Conservation (phyloP, 2,329 filamentous ascomycete genomes). For the Aspergillus sp. region DNA sequence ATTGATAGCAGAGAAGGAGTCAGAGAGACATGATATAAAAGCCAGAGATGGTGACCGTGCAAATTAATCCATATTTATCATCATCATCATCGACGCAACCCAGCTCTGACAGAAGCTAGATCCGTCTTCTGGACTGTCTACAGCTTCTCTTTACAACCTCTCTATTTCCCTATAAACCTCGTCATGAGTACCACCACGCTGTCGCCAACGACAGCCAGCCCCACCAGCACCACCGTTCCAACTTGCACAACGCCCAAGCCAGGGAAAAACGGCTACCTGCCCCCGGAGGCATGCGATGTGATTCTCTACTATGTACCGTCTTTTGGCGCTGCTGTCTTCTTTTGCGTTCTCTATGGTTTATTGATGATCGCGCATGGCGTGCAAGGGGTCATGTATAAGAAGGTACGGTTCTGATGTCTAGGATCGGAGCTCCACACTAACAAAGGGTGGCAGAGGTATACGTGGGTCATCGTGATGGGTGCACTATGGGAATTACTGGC, state of each 20-base stretch:
- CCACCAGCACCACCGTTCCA: conserved; percentile 2
- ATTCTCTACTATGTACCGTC: conserved; percentile 33
- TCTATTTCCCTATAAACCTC: not conserved
- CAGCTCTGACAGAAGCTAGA: no score
- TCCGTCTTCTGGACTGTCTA: not conserved
- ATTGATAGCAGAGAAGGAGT: no score
- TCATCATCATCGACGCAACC: no score
- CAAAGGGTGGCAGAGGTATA: conserved; percentile 31
- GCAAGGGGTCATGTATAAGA: conserved; percentile 34
- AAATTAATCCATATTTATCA: no score
- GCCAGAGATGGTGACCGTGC: not conserved
- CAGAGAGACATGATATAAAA: no score
- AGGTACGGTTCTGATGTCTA: conserved; percentile 15
- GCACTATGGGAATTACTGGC: conserved; percentile 40
- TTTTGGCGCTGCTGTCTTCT: conserved; percentile 32
- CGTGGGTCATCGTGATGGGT: conserved; percentile 47
- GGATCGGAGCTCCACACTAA: not conserved
- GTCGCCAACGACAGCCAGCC: not conserved
- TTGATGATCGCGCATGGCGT: conserved; percentile 29
- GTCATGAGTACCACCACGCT: conserved; percentile 9
- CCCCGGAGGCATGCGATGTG: conserved; percentile 34
- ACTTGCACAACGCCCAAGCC: conserved; percentile 26
- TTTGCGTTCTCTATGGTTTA: conserved; percentile 33
- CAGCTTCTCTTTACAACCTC: not conserved
- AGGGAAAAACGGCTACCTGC: conserved; percentile 39